Percentiles rank a stretch among this genome's conserved stretches.
Evolutionary conservation across 2,329 filamentous ascomycete genomes (phyloP).

Genomic region (Dothideomycetes sp.): DNA sequence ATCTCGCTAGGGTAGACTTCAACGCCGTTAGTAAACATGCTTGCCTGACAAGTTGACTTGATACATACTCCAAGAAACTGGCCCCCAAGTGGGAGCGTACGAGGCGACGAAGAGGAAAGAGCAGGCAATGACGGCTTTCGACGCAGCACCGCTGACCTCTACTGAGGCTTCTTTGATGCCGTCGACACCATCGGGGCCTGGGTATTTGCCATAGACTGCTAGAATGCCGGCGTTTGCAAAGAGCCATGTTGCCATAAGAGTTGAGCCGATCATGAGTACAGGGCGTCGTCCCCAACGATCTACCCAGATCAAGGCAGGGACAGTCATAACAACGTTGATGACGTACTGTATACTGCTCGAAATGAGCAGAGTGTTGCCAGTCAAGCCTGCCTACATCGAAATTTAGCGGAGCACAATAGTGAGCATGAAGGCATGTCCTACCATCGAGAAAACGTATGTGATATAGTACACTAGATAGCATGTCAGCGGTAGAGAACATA

Average conservation of each 20-base stretch:
- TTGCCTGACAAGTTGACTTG: too few species aligned
- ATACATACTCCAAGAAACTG: constrained; percentile 46
- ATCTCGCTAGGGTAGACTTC: constrained; percentile 43
- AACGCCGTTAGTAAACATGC: too few species aligned
- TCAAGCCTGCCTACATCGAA: too few species aligned
- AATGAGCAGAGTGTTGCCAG: constrained; percentile 43
- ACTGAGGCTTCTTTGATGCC: constrained; percentile 31
- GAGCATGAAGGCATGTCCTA: too few species aligned
- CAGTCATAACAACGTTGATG: constrained; percentile 70
- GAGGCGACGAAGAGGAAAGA: constrained; percentile 64
- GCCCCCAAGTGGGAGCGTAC: constrained; percentile 55
- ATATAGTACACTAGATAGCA: constrained; percentile 15
- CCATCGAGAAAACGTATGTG: constrained; percentile 60
- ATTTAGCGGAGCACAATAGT: too few species aligned
- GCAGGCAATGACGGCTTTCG: constrained; percentile 50
- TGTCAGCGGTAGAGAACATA: too few species aligned
- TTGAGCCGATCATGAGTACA: constrained; percentile 53
- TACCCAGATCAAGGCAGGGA: constrained; percentile 64
- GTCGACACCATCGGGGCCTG: constrained; percentile 25
- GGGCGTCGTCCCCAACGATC: constrained; percentile 65
- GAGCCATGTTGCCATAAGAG: constrained; percentile 52
- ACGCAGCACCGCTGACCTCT: constrained; percentile 26
- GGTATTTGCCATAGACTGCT: constrained; percentile 43
- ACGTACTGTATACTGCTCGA: constrained; percentile 63
- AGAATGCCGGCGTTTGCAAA: constrained; percentile 53